These are phyloP conservation scores for Erigeron philadelphicus DNA, from an alignment of 140 eudicot genomes.

Conservation along the genomic window DNA sequence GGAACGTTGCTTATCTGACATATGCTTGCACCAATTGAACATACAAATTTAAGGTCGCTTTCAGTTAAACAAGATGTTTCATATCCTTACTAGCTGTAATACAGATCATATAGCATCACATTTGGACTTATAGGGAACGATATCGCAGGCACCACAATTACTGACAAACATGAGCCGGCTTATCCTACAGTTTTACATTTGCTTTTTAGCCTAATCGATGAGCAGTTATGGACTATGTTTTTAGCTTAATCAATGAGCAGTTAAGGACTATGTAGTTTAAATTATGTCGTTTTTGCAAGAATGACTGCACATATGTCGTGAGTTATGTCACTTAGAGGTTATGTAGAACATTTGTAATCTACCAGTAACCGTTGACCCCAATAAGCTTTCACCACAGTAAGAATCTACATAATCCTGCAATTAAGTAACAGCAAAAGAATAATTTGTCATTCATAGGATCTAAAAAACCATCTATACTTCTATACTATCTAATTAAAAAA, in stretches of 20 bases:
- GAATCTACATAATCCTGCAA: neutral
- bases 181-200: slow-evolving; percentile 1
- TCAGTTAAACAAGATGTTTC: neutral
- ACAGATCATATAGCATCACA: slow-evolving; percentile 2
- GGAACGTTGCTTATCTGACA: slow-evolving; percentile 11
- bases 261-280: neutral
- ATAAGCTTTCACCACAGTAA: neutral
- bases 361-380: neutral
- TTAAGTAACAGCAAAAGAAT: neutral
- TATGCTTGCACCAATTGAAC: slow-evolving; percentile 13
- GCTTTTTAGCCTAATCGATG: neutral
- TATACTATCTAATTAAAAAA: no score
- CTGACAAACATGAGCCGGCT: slow-evolving; percentile 22
- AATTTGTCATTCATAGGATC: no score
- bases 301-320: neutral
- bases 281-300: neutral
- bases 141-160: slow-evolving; percentile 18
- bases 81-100: neutral
- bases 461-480: no score
- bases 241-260: neutral
- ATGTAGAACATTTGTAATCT: neutral
- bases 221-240: neutral
- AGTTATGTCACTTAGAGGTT: neutral
- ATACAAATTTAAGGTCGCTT: slow-evolving; percentile 17
- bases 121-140: neutral